Conservation (phyloP, 208 protist genomes). For the Trypanosoma vivax region DNA sequence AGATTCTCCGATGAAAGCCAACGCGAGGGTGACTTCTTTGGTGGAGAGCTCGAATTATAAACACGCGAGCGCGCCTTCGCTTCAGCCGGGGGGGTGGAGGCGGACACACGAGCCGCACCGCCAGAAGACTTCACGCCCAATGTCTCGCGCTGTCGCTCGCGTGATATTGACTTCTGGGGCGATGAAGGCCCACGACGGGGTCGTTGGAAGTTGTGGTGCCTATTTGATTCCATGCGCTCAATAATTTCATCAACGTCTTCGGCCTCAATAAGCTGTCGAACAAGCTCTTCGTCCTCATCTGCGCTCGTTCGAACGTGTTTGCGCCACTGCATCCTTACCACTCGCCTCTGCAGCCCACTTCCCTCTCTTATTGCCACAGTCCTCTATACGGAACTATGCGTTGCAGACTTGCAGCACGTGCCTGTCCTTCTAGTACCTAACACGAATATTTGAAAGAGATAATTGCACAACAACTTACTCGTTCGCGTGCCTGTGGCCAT, state of each 20-base stretch:
- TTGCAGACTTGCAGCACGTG: neutral
- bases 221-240: slow-evolving; percentile 49
- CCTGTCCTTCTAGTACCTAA: neutral
- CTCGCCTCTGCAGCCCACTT: too few species aligned
- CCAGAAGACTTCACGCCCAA: too few species aligned
- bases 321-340: neutral
- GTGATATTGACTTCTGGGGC: too few species aligned
- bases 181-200: neutral
- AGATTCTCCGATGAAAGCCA: too few species aligned
- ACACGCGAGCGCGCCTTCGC: too few species aligned
- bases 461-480: neutral
- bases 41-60: too few species aligned
- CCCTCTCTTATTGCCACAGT: too few species aligned
- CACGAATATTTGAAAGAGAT: neutral
- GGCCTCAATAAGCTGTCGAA: slow-evolving; percentile 61
- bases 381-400: too few species aligned
- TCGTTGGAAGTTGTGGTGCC: slow-evolving; percentile 33
- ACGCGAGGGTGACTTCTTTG: too few species aligned
- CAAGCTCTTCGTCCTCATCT: slow-evolving; percentile 60
- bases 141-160: too few species aligned
- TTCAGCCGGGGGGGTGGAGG: too few species aligned
- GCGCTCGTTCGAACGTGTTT: neutral
- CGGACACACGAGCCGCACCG: too few species aligned
- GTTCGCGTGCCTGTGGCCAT: neutral
- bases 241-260: slow-evolving; percentile 67